Conservation (phyloP, 306 rosid genomes). For the Elaeagnus macrophylla region DNA sequence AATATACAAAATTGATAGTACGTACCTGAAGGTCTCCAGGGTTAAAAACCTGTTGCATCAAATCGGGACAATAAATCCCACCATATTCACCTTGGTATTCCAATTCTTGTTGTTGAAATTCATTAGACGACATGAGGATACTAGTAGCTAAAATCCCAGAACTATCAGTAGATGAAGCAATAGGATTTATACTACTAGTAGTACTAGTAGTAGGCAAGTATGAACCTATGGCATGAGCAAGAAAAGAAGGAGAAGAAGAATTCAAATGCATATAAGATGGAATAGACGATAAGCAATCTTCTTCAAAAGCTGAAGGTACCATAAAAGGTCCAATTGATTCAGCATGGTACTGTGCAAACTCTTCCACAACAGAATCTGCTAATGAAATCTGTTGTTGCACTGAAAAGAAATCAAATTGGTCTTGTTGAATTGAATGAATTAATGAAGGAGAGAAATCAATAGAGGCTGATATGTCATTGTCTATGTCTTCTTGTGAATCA, state of each 20-base stretch:
- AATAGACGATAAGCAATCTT: conserved; percentile 72
- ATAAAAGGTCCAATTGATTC: conserved; percentile 36
- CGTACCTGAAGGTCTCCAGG: conserved; percentile 89
- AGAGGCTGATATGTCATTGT: conserved; percentile 89
- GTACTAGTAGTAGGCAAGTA: conserved; percentile 59
- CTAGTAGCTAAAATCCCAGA: conserved; percentile 48
- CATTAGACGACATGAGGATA: conserved; percentile 55
- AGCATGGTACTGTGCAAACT: conserved; percentile 39
- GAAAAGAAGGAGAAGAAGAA: conserved; percentile 63
- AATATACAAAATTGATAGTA: no score
- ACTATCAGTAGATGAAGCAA: conserved; percentile 52
- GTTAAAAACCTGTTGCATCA: conserved; percentile 51
- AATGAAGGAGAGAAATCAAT: conserved; percentile 50
- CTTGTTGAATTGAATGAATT: conserved; percentile 36
- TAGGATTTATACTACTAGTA: no score
- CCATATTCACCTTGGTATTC: conserved; percentile 77
- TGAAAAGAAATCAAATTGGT: conserved; percentile 50
- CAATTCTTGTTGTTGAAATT: conserved; percentile 63
- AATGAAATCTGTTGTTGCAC: conserved; percentile 37
- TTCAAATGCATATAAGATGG: conserved; percentile 54
- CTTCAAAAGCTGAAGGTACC: conserved; percentile 51
- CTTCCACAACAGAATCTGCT: conserved; percentile 48
- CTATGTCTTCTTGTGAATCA: conserved; percentile 70
- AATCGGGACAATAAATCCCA: conserved; percentile 58
- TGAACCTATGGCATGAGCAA: conserved; percentile 38